Evolutionary conservation across 345 rosid species (phyloP), one percentile per base, ranked within the genome.

Genomic region (Pistacia integerrima): DNA sequence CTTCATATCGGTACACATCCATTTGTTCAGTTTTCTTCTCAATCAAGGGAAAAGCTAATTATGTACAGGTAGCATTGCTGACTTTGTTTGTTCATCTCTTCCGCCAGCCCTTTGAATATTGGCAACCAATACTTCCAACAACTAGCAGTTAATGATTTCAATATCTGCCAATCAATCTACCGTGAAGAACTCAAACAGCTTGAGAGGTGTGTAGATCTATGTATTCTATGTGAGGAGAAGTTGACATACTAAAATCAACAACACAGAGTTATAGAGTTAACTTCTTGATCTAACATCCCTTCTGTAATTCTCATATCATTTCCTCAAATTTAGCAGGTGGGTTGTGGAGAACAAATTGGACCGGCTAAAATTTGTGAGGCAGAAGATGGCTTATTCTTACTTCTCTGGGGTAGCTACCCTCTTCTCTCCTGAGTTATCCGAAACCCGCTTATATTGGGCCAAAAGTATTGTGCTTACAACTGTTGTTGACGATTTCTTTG

Each of bases 381-480:
- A 92, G 81, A 92, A 90, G 80, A 77, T 86, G 81, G 87, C 85
- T 11, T 92, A 91, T 74, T 92, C 93, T 65, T 89, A 92, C 85
- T 94, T 94, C 78, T 90, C 96, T 68, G 93, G 87, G 20, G 97
- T 92, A 49, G 97, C 92, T 72, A 86, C 88, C 28, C 77, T 90
- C 25, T 86, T 81, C 69, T 38, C 86, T 63, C 94, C 94, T 20
- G 90, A 87, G 78, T 64, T 95, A 74, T 87, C 93, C 22, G 90
- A 90, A 80, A 97, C 98, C 16, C 96, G 96, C 49, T 84, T 90
- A 59, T 83, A 94, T 22, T 95, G 98, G 99, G 97, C 97, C 64
- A 95, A 95, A 88, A 90, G 87, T 67, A 89, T 88, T 22, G 92
- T 93, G 38, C 93, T 95, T 75, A 87, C 97, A 28, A 93, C 98